These are phyloP conservation scores for Sarocladium strictum DNA, from an alignment of 2,329 filamentous ascomycete genomes.

Conservation along the genomic window DNA sequence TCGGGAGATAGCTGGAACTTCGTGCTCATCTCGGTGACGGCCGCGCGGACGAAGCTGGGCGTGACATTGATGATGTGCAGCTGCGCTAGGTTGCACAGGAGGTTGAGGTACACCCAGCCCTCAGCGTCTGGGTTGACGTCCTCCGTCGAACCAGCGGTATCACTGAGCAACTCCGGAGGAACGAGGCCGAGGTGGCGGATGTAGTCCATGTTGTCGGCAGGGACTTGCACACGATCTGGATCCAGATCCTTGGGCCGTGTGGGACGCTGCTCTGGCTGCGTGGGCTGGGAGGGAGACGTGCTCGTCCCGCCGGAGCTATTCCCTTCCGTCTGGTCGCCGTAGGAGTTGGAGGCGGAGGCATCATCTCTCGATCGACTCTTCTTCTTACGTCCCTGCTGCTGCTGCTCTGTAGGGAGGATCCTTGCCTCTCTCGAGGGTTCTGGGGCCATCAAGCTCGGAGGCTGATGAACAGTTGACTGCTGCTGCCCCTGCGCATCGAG, in stretches of 20 bases:
- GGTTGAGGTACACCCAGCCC: conserved; percentile 78
- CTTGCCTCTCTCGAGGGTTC: conserved; percentile 42
- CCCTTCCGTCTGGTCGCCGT: conserved; percentile 40
- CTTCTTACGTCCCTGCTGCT: conserved; percentile 21
- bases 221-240: conserved; percentile 68
- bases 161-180: conserved; percentile 47
- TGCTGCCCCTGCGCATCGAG: neutral
- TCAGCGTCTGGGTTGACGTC: conserved; percentile 58
- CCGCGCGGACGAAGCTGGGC: conserved; percentile 66
- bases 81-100: conserved; percentile 76
- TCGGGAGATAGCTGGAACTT: conserved; percentile 74
- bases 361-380: conserved; percentile 37
- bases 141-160: conserved; percentile 27
- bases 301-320: conserved; percentile 28
- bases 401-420: conserved; percentile 33
- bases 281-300: conserved; percentile 32
- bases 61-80: conserved; percentile 82
- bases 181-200: conserved; percentile 67
- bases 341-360: conserved; percentile 39
- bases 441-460: neutral
- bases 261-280: conserved; percentile 63
- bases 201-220: conserved; percentile 73
- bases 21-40: conserved; percentile 62
- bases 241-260: conserved; percentile 73
- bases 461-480: neutral